Evolutionary conservation across 306 rosid species (phyloP), one percentile per base, ranked within the genome.

Genomic region (Cucurbita argyrosperma): DNA sequence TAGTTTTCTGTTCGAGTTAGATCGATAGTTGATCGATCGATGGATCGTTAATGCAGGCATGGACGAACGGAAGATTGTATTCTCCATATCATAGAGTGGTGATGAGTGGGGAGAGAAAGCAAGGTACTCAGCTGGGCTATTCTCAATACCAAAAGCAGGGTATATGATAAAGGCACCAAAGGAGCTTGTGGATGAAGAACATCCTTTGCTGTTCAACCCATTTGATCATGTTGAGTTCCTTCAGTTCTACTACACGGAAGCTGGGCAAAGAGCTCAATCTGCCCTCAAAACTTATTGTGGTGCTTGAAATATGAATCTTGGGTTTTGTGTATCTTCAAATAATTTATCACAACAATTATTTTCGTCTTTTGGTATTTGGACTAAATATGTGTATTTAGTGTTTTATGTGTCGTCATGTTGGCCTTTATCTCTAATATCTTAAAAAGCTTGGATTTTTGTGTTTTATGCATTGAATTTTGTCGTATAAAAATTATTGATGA

Each of bases 31-130:
- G 10, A 26, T 26, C 26, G 26, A 26, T 26, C 1, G 8, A 5
- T 7, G 1, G 30, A 8, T 49, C 21, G 13, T 37, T 6, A 0
- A 49, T 79, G 75, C 43, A 89, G 96, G 96, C 97, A 43, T 88
- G 96, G 96, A 18, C 89, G 76, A 89, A 92, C 5, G 96, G 96
- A 0, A 68, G 89, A 77, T 11, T 89, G 11, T 80, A 89, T 77
- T 77, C 97, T 1, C 78, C 96, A 1, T 55, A 66, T 75, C 97
- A 89, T 53, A 30, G 90, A 10, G 97, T 89, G 60, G 84, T 89
- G 90, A 86, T 89, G 89, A 82, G 30, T 0, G 93, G 97, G 54
- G 79, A 82, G 79, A 82, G 40, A 84, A 82, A 16, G 89, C 83
- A 16, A 86, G 96, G 80, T 92, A 89, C 76, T 81, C 90, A 0